Conservation (phyloP, 2,329 filamentous ascomycete genomes). For the Claviceps quebecensis region DNA sequence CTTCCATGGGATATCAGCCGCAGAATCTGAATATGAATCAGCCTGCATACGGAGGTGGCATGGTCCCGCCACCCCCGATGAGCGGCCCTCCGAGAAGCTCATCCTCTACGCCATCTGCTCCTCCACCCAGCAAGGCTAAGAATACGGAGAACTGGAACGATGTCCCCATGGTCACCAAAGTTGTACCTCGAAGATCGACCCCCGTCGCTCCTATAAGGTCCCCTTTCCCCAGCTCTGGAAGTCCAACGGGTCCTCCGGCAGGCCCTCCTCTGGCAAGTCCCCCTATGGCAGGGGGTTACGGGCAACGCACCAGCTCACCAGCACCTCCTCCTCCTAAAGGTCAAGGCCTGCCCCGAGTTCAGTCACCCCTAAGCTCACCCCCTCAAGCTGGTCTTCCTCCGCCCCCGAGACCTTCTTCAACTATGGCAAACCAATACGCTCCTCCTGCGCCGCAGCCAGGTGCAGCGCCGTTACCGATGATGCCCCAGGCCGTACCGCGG, state of each 20-base stretch:
- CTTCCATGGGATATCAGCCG: constrained; percentile 35
- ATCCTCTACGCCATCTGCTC: constrained; percentile 46
- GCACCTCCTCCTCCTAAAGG: constrained; percentile 71
- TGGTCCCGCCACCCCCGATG: constrained; percentile 15
- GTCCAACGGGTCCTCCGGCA: constrained; percentile 25
- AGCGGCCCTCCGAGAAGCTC: constrained; percentile 36
- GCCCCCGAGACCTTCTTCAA: constrained; percentile 46
- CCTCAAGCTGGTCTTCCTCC: constrained; percentile 34
- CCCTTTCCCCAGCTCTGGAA: constrained; percentile 57
- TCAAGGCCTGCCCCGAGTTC: constrained; percentile 52
- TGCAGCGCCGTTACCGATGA: constrained; percentile 40
- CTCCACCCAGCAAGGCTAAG: constrained; percentile 55
- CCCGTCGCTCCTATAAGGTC: constrained; percentile 58
- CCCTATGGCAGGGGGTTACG: constrained; percentile 36
- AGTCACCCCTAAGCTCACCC: constrained; percentile 51
- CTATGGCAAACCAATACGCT: constrained; percentile 42
- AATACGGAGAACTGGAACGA: constrained; percentile 87
- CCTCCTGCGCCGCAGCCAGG: constrained; percentile 49
- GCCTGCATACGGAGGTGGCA: constrained; percentile 23
- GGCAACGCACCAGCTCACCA: constrained; percentile 53
- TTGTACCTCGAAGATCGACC: constrained; percentile 58
- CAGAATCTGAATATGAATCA: constrained; percentile 23
- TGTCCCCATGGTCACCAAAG: constrained; percentile 70
- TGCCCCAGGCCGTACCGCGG: constrained; percentile 49
- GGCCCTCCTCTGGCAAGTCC: constrained; percentile 21